Conservation (phyloP, 345 rosid species). For the Syzygium jambos region DNA sequence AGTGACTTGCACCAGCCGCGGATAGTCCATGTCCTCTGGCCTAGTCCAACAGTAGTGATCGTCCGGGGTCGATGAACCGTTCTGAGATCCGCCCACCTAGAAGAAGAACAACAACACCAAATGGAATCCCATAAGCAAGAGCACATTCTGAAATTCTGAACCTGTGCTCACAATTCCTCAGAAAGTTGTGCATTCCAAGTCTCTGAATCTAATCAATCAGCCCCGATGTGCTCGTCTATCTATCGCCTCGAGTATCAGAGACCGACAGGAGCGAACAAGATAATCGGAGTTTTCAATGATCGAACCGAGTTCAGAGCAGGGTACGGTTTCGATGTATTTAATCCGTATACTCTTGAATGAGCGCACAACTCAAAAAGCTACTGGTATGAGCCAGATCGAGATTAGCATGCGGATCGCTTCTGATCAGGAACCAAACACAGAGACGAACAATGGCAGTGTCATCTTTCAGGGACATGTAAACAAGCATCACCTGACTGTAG, state of each 20-base stretch:
- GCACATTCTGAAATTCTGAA: neutral
- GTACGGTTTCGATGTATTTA: neutral
- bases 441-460: neutral
- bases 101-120: too few species aligned
- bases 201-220: neutral
- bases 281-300: neutral
- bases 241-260: neutral
- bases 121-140: neutral
- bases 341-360: neutral
- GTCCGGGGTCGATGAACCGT: conserved; percentile 49
- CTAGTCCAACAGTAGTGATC: conserved; percentile 75
- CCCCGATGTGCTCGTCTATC: neutral
- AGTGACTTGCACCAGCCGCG: conserved; percentile 26
- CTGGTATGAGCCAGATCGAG: too few species aligned
- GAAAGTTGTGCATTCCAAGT: neutral
- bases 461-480: neutral
- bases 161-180: neutral
- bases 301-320: neutral
- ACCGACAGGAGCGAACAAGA: neutral
- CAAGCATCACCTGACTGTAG: conserved; percentile 38
- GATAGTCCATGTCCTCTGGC: conserved; percentile 84
- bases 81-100: conserved; percentile 63
- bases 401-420: too few species aligned
- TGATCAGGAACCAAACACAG: neutral
- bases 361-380: neutral